Conservation (phyloP, 371 early-diverging fungal genomes). For the Parasitella parasitica region DNA sequence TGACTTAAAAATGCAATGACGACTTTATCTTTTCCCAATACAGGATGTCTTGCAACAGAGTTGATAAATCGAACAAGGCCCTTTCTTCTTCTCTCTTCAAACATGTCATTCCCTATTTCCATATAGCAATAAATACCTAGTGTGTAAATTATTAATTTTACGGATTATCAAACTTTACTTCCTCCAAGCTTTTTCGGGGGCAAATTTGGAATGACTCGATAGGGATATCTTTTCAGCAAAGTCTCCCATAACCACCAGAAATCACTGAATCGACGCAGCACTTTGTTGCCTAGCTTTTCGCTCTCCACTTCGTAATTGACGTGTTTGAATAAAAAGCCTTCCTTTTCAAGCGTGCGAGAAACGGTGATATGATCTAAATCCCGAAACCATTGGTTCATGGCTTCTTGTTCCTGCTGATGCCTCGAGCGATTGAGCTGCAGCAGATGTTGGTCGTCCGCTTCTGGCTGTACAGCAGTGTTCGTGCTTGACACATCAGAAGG, state of each 20-base stretch:
- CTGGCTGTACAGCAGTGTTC: background rate
- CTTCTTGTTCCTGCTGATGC: conserved; percentile 12
- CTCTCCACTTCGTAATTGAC: conserved; percentile 79
- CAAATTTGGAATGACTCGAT: conserved; percentile 65
- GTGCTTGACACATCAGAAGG: background rate
- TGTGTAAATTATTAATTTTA: too few species aligned
- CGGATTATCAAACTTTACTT: too few species aligned
- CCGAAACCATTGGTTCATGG: conserved; percentile 38
- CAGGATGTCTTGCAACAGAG: conserved; percentile 75
- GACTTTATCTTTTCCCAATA: conserved; percentile 63
- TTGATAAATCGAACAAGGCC: conserved; percentile 75
- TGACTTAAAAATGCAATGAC: conserved; percentile 67
- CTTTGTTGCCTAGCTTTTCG: conserved; percentile 59
- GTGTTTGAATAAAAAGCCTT: conserved; percentile 81
- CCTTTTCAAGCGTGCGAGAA: conserved; percentile 61
- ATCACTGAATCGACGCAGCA: conserved; percentile 82
- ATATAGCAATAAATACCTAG: background rate
- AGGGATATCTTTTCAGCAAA: conserved; percentile 73
- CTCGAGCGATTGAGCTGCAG: background rate
- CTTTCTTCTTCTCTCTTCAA: conserved; percentile 71
- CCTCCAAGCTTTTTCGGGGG: conserved; percentile 70
- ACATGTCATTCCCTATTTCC: conserved; percentile 63
- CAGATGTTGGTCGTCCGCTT: background rate
- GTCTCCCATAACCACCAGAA: conserved; percentile 83
- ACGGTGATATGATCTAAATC: conserved; percentile 52